A percentile compares a stretch with the other conserved stretches of the same genome.
These are phyloP conservation scores for Psilocybe cubensis DNA, from an alignment of 768 basidiomycete genomes.

Conservation along the genomic window DNA sequence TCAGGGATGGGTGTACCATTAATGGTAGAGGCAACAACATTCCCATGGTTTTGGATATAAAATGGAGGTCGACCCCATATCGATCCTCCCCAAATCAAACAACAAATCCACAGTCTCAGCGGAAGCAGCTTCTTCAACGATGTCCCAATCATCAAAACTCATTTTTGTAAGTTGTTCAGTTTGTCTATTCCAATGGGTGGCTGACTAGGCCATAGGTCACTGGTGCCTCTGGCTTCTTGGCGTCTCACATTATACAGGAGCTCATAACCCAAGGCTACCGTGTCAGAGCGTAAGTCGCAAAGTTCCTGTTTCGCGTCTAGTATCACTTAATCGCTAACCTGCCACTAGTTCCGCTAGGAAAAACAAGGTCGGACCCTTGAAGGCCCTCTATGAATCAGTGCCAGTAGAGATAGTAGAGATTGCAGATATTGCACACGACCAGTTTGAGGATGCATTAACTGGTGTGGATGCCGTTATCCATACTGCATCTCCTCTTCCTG, in stretches of 20 bases:
- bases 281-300: slow-evolving; percentile 25
- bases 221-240: slow-evolving; percentile 29
- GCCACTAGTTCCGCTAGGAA: slow-evolving; percentile 26
- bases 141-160: slow-evolving; percentile 3
- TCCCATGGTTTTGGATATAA: no score
- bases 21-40: no score
- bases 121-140: neutral
- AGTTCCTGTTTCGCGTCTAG: neutral
- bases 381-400: slow-evolving; percentile 11
- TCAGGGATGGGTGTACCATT: no score
- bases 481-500: slow-evolving; percentile 35
- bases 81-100: neutral
- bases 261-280: slow-evolving; percentile 24
- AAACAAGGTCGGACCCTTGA: slow-evolving; percentile 18
- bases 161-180: slow-evolving; percentile 1
- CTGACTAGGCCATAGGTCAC: slow-evolving; percentile 21
- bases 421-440: slow-evolving; percentile 23
- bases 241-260: slow-evolving; percentile 25
- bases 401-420: slow-evolving; percentile 26
- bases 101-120: neutral
- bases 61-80: no score
- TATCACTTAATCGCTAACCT: neutral
- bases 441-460: slow-evolving; percentile 47
- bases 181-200: neutral
- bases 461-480: slow-evolving; percentile 49